Percentiles rank a stretch among this genome's conserved stretches.
Evolutionary conservation across 352 stramenopile genomes (phyloP).

Genomic region (Phytophthora syringae): DNA sequence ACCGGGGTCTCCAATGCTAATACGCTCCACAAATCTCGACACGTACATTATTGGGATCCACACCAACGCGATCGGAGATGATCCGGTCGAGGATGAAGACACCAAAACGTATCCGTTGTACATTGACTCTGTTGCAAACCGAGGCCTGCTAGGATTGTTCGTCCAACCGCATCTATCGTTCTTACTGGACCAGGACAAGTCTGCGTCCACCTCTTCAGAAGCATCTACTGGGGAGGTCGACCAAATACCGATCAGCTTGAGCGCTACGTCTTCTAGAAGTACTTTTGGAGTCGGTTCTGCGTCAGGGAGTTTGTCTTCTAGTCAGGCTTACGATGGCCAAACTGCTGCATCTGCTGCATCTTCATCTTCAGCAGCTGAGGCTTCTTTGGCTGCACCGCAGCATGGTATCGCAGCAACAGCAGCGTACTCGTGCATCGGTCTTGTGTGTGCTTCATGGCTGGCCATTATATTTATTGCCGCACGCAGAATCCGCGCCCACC

Average conservation of each 20-base stretch:
- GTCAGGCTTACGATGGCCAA: not conserved
- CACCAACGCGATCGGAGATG: constrained; percentile 46
- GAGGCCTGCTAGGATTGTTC: constrained; percentile 57
- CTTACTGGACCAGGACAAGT: constrained; percentile 22
- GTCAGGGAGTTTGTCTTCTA: constrained; percentile 9
- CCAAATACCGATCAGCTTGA: not conserved
- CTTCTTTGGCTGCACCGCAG: constrained; percentile 9
- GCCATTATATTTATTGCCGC: constrained; percentile 62
- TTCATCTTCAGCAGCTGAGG: constrained; percentile 23
- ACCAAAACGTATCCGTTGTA: constrained; percentile 29
- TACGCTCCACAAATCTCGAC: constrained; percentile 56
- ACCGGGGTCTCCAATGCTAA: constrained; percentile 61
- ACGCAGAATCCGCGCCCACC: constrained; percentile 35
- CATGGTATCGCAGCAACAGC: constrained; percentile 33
- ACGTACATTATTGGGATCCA: constrained; percentile 76
- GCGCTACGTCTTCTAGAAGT: constrained; percentile 11
- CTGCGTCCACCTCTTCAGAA: constrained; percentile 5
- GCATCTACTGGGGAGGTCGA: constrained; percentile 1
- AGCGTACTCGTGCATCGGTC: constrained; percentile 62
- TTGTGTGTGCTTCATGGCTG: constrained; percentile 52
- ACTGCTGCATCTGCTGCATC: constrained; percentile 22
- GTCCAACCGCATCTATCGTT: constrained; percentile 55
- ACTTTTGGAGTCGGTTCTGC: constrained; percentile 1
- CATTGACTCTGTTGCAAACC: constrained; percentile 48
- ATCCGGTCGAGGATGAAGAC: constrained; percentile 4